phyloP scores from a whole-genome alignment of 208 protist species.

The Trypanosoma lewisi region DNA sequence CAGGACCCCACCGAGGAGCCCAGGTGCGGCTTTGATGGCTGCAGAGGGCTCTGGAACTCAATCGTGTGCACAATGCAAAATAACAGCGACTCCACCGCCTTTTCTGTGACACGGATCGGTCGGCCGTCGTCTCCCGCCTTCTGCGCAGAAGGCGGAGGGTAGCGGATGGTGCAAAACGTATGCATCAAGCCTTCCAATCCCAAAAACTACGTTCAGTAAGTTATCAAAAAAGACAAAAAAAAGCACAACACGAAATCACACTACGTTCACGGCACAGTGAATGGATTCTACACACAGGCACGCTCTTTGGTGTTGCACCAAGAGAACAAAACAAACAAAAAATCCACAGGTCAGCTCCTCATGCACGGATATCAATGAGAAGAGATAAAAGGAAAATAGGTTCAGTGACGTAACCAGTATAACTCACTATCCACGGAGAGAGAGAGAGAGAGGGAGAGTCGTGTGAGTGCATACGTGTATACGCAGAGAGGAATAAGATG shows the following conservation, averaged over 20 bases:
- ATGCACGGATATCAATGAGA: too few relatives aligned
- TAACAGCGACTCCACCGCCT: slow-evolving; percentile 57
- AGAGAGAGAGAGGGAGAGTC: not conserved
- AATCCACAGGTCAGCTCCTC: too few relatives aligned
- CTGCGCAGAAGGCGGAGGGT: slow-evolving; percentile 19
- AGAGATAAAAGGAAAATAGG: too few relatives aligned
- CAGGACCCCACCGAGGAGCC: not conserved
- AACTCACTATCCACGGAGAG: too few relatives aligned
- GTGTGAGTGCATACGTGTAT: not conserved
- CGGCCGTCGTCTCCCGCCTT: slow-evolving; percentile 18
- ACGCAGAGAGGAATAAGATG: not conserved
- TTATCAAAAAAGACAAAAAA: not conserved
- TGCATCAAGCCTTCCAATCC: slow-evolving; percentile 22
- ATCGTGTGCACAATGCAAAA: slow-evolving; percentile 71
- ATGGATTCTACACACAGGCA: too few relatives aligned
- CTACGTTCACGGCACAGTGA: not conserved
- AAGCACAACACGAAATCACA: not conserved
- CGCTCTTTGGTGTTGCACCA: too few relatives aligned
- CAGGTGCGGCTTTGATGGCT: slow-evolving; percentile 14
- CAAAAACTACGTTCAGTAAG: not conserved
- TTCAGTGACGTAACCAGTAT: too few relatives aligned
- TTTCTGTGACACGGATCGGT: slow-evolving; percentile 60
- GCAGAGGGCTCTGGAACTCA: slow-evolving; percentile 63
- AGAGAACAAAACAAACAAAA: too few relatives aligned
- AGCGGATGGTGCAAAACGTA: slow-evolving; percentile 34